Percentiles rank a stretch among this genome's conserved stretches.
Conservation (phyloP, 139 green algal genomes). For the Picochlorum sp. region DNA sequence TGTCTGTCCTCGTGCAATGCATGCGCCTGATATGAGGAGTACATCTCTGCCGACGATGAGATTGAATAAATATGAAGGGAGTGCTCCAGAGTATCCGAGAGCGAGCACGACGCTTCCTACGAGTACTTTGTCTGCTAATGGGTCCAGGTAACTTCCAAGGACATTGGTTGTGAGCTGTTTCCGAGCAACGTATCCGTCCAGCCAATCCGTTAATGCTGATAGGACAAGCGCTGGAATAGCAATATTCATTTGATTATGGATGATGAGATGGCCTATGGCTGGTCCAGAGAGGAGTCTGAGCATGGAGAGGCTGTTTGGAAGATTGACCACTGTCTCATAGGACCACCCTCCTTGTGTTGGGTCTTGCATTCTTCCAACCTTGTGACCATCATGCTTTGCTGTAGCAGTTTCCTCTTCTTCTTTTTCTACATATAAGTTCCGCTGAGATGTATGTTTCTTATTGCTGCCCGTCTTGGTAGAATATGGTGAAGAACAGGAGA, state of each 20-base stretch:
- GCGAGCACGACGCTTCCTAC: slow-evolving; percentile 31
- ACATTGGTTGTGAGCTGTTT: slow-evolving; percentile 30
- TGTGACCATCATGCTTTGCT: too few species aligned
- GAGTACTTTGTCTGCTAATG: slow-evolving; percentile 78
- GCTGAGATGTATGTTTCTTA: too few species aligned
- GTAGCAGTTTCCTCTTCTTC: too few species aligned
- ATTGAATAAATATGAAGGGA: slow-evolving; percentile 49
- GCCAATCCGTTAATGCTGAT: slow-evolving; percentile 63
- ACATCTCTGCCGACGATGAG: slow-evolving; percentile 66
- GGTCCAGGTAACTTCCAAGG: slow-evolving; percentile 82
- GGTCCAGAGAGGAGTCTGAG: slow-evolving; percentile 39
- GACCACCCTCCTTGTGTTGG: slow-evolving; percentile 28
- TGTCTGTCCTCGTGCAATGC: slow-evolving; percentile 26
- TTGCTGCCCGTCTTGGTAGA: too few species aligned
- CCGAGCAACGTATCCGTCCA: slow-evolving; percentile 68
- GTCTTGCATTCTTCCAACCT: background rate
- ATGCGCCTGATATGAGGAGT: slow-evolving; percentile 44
- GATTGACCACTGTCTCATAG: slow-evolving; percentile 30
- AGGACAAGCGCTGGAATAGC: slow-evolving; percentile 17
- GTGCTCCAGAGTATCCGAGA: slow-evolving; percentile 41
- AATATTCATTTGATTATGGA: slow-evolving; percentile 19
- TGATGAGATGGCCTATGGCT: slow-evolving; percentile 34
- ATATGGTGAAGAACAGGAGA: too few species aligned
- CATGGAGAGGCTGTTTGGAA: slow-evolving; percentile 44
- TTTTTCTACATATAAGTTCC: too few species aligned